Evolutionary conservation across 306 rosid genomes (phyloP), one percentile per base, ranked within the genome.

Genomic region (Lithocarpus polystachyus): DNA sequence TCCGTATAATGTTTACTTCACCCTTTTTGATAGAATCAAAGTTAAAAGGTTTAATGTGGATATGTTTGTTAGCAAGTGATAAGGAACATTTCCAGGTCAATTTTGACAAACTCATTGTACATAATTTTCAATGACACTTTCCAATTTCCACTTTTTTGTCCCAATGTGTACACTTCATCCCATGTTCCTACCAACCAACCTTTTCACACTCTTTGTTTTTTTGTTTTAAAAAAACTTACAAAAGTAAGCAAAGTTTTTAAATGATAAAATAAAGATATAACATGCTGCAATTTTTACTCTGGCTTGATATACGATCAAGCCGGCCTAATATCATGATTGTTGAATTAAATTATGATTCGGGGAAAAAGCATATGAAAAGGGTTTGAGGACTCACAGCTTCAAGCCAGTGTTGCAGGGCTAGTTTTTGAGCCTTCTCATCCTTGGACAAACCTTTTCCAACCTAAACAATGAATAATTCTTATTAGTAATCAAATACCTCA

Each of bases 401-500:
- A 62, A 95, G 99, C 99, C 99, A 95, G 80, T 95, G 99, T 75
- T 89, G 97, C 9, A 91, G 94, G 75, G 99, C 97, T 28, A 95
- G 78, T 69, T 93, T 95, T 83, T 95, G 97, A 24, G 99, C 99
- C 77, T 95, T 95, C 28, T 91, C 99, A 81, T 95, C 89, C 83
- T 95, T 95, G n/a, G 96, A 93, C 87, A 95, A 87, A 83, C 99
- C 99, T 84, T 95, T 95, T 45, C 99, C 99, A 43, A 94, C 94
- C 98, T 93, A 82, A 91, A 80, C 9, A 57, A 72, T 57, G 5
- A 51, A 40, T 48, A 55, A 1, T 31, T 2, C 12, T 54, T 19
- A 20, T 24, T 53, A 54, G 67, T 40, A 29, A 40, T 35, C 37
- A 60, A 71, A 24, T 15, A 7, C 23, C 24, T 24, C 48, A 20